Conservation (phyloP, 73 alveolate species). For the Diophrys appendiculata region DNA sequence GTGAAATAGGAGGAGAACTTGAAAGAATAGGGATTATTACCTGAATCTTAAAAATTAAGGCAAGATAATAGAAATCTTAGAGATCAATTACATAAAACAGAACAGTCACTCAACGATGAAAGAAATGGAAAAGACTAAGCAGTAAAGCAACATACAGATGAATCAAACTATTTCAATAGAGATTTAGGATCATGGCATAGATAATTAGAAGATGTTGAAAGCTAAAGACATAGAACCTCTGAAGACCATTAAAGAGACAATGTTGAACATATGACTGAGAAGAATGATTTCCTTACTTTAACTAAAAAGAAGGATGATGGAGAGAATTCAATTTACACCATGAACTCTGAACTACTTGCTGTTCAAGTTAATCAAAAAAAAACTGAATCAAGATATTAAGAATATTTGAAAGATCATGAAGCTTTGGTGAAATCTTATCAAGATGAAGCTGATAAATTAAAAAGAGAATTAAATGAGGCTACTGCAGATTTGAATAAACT, state of each 20-base stretch:
- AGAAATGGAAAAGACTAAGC: neutral
- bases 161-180: neutral
- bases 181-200: neutral
- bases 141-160: neutral
- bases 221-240: neutral
- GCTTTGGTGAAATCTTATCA: neutral
- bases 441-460: neutral
- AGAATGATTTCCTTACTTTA: neutral
- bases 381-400: neutral
- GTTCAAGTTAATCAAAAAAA: neutral
- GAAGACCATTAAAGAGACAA: neutral
- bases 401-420: neutral
- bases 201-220: neutral
- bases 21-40: neutral
- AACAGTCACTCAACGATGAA: neutral
- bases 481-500: neutral
- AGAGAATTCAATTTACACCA: neutral
- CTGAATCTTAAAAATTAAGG: neutral
- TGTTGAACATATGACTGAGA: neutral
- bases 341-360: neutral
- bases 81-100: neutral
- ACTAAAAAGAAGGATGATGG: neutral
- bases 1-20: conserved; percentile 6
- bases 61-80: neutral
- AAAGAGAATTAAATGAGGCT: neutral